A percentile compares a stretch with the other conserved stretches of the same genome.
Evolutionary conservation across 306 rosid species (phyloP).

Genomic region (Vigna mungo): DNA sequence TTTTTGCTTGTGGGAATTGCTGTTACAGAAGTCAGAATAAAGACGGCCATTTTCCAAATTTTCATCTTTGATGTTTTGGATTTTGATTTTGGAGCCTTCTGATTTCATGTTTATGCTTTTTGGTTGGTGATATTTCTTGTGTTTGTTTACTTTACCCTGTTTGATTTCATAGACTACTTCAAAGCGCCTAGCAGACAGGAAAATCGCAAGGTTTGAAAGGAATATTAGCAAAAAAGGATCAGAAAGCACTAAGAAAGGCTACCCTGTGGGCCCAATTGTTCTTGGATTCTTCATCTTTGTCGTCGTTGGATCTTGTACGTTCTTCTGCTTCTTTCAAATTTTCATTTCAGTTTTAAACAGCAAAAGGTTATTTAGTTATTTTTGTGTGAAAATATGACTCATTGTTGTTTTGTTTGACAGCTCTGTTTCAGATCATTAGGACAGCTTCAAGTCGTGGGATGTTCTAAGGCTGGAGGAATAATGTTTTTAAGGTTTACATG

Average conservation of each 20-base stretch:
- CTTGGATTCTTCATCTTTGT: constrained; percentile 64
- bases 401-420: constrained; percentile 51
- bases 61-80: not conserved
- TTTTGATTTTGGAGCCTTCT: not conserved
- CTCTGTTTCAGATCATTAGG: constrained; percentile 71
- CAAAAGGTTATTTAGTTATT: no score
- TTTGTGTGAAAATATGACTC: not conserved
- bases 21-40: not conserved
- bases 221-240: constrained; percentile 59
- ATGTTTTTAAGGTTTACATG: not conserved
- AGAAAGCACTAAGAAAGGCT: constrained; percentile 62
- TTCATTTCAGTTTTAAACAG: not conserved
- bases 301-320: constrained; percentile 66
- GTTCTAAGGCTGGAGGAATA: constrained; percentile 48
- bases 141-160: not conserved
- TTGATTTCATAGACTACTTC: constrained; percentile 68
- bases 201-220: constrained; percentile 75
- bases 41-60: not conserved
- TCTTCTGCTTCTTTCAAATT: constrained; percentile 12
- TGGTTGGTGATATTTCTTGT: constrained; percentile 1
- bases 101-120: not conserved
- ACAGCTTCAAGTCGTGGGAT: constrained; percentile 60
- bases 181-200: constrained; percentile 72
- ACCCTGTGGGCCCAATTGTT: constrained; percentile 56
- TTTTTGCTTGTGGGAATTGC: not conserved